A percentile compares a stretch with the other conserved stretches of the same genome.
Conservation (phyloP, 805 yeast species). For the Citeromyces matritensis region DNA sequence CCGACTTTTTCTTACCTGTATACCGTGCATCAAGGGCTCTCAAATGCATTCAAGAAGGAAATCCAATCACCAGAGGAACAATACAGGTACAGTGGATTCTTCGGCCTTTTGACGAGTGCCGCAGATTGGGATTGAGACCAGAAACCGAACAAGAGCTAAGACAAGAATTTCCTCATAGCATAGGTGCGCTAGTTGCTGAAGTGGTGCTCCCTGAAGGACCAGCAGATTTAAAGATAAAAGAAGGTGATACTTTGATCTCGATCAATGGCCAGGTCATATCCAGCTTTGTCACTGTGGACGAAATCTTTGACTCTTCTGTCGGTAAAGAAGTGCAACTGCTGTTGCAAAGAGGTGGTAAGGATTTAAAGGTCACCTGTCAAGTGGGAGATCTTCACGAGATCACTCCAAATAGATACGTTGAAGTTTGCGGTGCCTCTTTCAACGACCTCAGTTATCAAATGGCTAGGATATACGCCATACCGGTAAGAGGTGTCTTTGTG, state of each 20-base stretch:
- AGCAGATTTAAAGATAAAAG: constrained; percentile 54
- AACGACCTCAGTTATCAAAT: constrained; percentile 79
- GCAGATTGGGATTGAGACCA: constrained; percentile 66
- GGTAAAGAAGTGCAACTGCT: constrained; percentile 40
- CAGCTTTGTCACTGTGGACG: constrained; percentile 71
- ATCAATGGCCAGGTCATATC: constrained; percentile 51
- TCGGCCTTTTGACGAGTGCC: constrained; percentile 83
- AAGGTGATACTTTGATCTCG: constrained; percentile 75
- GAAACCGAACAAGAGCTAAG: constrained; percentile 65
- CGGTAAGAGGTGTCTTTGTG: constrained; percentile 73
- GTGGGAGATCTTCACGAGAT: constrained; percentile 71
- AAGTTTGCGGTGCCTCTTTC: constrained; percentile 78
- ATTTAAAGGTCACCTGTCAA: constrained; percentile 27
- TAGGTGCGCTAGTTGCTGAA: constrained; percentile 75
- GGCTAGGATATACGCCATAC: constrained; percentile 73
- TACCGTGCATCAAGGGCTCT: constrained; percentile 75
- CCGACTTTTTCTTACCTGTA: constrained; percentile 84
- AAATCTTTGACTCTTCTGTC: constrained; percentile 58
- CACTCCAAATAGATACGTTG: constrained; percentile 70
- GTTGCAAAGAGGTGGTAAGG: constrained; percentile 64
- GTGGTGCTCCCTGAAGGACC: constrained; percentile 79
- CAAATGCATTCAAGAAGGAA: constrained; percentile 43
- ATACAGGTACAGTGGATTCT: constrained; percentile 83
- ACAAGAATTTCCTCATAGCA: constrained; percentile 49
- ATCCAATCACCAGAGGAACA: constrained; percentile 73